Conservation (phyloP, 306 rosid species). For the Castanospermum australe region DNA sequence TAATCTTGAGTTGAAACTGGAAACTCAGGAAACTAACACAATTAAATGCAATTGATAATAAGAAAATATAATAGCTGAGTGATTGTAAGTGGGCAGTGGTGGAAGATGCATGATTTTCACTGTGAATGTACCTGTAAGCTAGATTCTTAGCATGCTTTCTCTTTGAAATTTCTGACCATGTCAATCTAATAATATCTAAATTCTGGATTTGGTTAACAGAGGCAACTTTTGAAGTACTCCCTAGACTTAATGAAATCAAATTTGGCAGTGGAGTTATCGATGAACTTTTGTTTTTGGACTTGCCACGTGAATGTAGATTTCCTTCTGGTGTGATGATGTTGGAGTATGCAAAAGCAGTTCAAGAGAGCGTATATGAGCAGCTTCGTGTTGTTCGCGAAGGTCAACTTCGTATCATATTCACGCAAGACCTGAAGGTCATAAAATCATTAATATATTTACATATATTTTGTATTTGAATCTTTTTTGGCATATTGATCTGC, state of each 20-base stretch:
- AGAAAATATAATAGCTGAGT: neutral
- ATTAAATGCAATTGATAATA: neutral
- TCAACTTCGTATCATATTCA: slow-evolving; percentile 84
- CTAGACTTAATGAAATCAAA: slow-evolving; percentile 91
- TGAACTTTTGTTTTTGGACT: slow-evolving; percentile 85
- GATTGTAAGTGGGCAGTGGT: neutral
- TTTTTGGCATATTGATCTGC: neutral
- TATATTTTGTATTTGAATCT: slow-evolving; percentile 1
- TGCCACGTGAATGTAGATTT: slow-evolving; percentile 79
- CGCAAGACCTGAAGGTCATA: slow-evolving; percentile 84
- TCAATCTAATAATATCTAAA: slow-evolving; percentile 15
- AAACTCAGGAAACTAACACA: neutral
- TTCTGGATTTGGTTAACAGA: slow-evolving; percentile 54
- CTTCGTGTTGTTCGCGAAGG: slow-evolving; percentile 99
- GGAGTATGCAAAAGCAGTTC: slow-evolving; percentile 92
- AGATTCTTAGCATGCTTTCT: neutral
- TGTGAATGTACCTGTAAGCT: neutral
- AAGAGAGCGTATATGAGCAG: slow-evolving; percentile 95
- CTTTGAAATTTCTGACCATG: neutral
- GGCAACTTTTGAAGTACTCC: slow-evolving; percentile 96
- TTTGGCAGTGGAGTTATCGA: slow-evolving; percentile 95
- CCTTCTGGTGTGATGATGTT: slow-evolving; percentile 80
- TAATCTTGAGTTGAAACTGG: neutral
- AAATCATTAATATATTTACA: neutral
- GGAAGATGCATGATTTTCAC: neutral